Base-by-base conservation (phyloP, 768 basidiomycete species). In the Candolleomyces efflorescens region DNA sequence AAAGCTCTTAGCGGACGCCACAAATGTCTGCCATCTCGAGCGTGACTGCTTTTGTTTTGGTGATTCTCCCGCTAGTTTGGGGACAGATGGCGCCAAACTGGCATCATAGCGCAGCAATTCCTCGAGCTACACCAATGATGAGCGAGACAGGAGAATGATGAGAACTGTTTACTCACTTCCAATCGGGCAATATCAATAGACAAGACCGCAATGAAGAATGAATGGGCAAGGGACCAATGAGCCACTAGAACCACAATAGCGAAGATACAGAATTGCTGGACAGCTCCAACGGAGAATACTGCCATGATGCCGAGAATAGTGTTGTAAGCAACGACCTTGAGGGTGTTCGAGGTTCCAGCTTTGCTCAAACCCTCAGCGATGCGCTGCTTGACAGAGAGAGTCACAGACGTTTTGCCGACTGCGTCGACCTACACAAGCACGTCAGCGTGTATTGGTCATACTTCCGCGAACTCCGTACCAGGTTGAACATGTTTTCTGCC, bases 221-320 rank as follows among this genome's bases (percentile, higher is more conserved):
- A 97, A 67, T 97, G 92, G 15, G 96, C 89, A 59, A 98, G 80
- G 75, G 95, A 96, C 94, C 94, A 98, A 69, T 98, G 95, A 15
- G 94, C 94, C 27, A 98, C 89, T 20, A 98, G 80, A 11, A 98
- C 93, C 22, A 98, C 93, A 45, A 94, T 87, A 0, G 94, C 93
- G 68, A 98, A 98, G 3, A 86, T 80, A 70, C 94, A 96, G 67
- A 98, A 96, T 65, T 98, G 93, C 39, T 90, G 84, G 37, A 95
- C 91, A 1, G 92, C 89, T 43, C 92, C 89, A 15, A 79, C 81
- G 45, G 89, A 82, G 65, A 90, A 84, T 46, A 86, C 74, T 15
- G 89, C 88, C 49, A 94, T 85, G 60, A 87, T 69, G 3, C 89
- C 87, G 5, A 96, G 82, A 53, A 95, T 84, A 27, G 77, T 67